phyloP scores from a whole-genome alignment of 768 basidiomycete genomes.

The Tricholomella constricta region DNA sequence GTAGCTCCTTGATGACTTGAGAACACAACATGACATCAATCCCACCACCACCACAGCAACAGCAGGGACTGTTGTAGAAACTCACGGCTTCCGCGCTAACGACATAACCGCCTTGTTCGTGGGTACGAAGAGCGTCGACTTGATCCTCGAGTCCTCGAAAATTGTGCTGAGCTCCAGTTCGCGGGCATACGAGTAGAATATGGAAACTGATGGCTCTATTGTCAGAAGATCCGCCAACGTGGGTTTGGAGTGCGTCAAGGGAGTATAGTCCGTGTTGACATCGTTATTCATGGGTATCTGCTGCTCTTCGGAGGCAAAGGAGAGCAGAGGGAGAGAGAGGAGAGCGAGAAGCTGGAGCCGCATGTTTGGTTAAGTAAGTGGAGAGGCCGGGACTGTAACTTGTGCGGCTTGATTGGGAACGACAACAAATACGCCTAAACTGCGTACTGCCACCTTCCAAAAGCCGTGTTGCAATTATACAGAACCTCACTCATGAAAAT shows the following conservation, averaged over 20 bases:
- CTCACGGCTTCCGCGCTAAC: conserved; percentile 80
- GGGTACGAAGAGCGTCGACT: conserved; percentile 72
- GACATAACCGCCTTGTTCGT: conserved; percentile 90
- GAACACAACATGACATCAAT: conserved; percentile 5
- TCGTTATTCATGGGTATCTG: conserved; percentile 35
- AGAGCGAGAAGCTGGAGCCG: conserved; percentile 32
- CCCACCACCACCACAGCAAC: background rate
- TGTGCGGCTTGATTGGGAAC: too few relatives aligned
- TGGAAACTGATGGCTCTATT: conserved; percentile 71
- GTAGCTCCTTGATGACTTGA: conserved; percentile 62
- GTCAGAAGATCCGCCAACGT: conserved; percentile 77
- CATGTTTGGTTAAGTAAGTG: conserved; percentile 24
- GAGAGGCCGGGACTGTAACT: too few relatives aligned
- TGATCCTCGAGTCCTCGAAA: conserved; percentile 40
- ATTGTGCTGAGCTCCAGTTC: conserved; percentile 62
- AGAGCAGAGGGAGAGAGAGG: conserved; percentile 31
- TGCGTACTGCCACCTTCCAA: too few relatives aligned
- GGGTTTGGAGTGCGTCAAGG: conserved; percentile 48
- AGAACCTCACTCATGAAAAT: too few relatives aligned
- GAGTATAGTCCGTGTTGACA: conserved; percentile 24
- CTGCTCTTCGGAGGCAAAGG: conserved; percentile 32
- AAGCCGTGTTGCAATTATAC: too few relatives aligned
- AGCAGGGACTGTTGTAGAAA: conserved; percentile 10
- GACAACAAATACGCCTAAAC: too few relatives aligned
- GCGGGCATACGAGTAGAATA: conserved; percentile 83